Base-by-base conservation (phyloP, 208 protist genomes). In the Phytomonas sp. region DNA sequence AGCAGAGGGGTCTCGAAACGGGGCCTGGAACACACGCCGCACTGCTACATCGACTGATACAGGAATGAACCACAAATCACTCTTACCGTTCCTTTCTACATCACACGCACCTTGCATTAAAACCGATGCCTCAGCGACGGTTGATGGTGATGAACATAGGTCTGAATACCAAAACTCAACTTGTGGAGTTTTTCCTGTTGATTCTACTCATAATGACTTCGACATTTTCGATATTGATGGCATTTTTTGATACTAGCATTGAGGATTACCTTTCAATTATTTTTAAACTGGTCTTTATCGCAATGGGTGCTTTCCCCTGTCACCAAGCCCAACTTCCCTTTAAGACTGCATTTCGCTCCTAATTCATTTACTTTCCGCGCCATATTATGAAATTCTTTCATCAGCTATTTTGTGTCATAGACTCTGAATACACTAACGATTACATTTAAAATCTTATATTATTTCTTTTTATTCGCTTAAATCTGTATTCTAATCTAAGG, bases 151-250 rank as follows among this genome's bases (percentile, higher is more conserved):
- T 1, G 2, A 23, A 23, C 40, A 51, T 20, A 51, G 13, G 13
- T 20, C 40, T 51, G 40, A 51, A 15, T 2, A 17, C 13, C 40
- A 6, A 17, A 51, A 20, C 40, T 51, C 40, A 51, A 51, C 40
- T 51, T 15, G 20, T 51, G 13, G 13, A 6, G 40, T 20, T 20
- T 20, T 51, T 51, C 40, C 40, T 15, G 20, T 51, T 51, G 40
- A 20, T 51, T 4, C 3, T 51, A 17, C 40, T 51, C 40, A 51
- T 15, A 51, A 6, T 20, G 40, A 51, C 20, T 84, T 85, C 56
- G 77, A 84, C 64, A 87, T 91, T 15, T 91, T 91, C 62, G 86
- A 92, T 74, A 82, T 92, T 7, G 86, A 92, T 17, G 86, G 81
- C 29, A 82, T 92, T 62, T 92, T 85, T 69, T 91, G 51, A 78